Base-by-base conservation (phyloP, 2,329 filamentous ascomycete species). In the Aspergillus japonicus region DNA sequence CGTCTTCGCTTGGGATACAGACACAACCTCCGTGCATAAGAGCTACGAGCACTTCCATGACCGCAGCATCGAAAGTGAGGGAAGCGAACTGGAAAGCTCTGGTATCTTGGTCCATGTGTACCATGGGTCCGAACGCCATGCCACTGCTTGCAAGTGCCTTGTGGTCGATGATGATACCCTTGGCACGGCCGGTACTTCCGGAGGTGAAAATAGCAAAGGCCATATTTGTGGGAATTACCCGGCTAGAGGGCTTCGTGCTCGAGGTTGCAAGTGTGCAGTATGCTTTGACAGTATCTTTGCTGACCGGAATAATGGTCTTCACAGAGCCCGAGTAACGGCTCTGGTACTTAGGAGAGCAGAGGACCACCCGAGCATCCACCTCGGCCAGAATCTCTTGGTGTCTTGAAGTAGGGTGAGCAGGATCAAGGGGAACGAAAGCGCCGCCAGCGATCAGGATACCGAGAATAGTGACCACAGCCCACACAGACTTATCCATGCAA, bases 1-100 rank as follows among this genome's bases (percentile, higher is more conserved):
- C 77, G 49, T 78, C 68, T 65, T 80, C 70, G 62, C 75, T 78
- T 0, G 80, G 80, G 11, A 83, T 76, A 63, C 81, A 82, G 7
- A 83, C 72, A 24, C 77, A 79, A 21, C 80, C 81, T 52, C 81
- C 81, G 21, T 75, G 68, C 69, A 70, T 70, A 33, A 73, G 69
- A 19, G 73, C 76, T 56, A 63, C 73, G 61, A 76, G 75, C 47
- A 73, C 71, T 59, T 74, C 79, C 67, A 72, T 66, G 47, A 81
- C 69, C 31, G 73, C 77, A 19, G 76, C 75, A 64, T 81, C 79
- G 56, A 82, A 81, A 0, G 75, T 78, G 55, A 79, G 77, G 0
- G 78, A 80, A 1, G 76, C 76, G 61, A 81, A 82, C 50, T 82
- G 78, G 49, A 78, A 73, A 2, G 72, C 69, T 29, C 75, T 60